These are phyloP conservation scores for Polytrichum commune DNA, from an alignment of 225 moss, liverwort and hornwort species.

Conservation along the genomic window DNA sequence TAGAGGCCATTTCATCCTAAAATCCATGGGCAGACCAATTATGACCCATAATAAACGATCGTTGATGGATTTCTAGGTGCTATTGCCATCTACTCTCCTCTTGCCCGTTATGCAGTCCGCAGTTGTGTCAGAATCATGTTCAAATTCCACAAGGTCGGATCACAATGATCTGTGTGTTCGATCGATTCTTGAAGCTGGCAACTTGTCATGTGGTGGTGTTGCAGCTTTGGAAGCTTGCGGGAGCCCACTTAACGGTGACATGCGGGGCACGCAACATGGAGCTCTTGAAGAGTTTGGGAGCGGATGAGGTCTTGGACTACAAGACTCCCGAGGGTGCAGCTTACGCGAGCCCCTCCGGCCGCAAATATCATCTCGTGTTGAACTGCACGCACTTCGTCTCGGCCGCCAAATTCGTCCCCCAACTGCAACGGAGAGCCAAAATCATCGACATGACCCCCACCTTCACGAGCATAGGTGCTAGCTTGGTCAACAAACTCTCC, in stretches of 20 bases:
- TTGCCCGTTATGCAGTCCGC: too few relatives aligned
- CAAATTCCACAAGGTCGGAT: too few relatives aligned
- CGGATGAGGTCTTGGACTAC: constrained; percentile 77
- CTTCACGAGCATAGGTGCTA: constrained; percentile 1
- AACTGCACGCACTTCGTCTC: constrained; percentile 41
- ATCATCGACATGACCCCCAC: constrained; percentile 48
- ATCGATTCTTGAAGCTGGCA: too few relatives aligned
- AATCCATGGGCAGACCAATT: too few relatives aligned
- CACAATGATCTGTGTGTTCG: too few relatives aligned
- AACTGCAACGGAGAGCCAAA: constrained; percentile 35
- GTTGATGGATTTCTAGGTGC: too few relatives aligned
- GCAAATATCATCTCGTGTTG: constrained; percentile 54
- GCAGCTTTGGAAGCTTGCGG: constrained; percentile 64
- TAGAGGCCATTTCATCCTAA: too few relatives aligned
- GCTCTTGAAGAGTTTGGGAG: constrained; percentile 44
- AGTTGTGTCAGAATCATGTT: too few relatives aligned
- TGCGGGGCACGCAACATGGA: constrained; percentile 63
- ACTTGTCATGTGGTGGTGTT: not conserved
- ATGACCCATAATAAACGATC: too few relatives aligned
- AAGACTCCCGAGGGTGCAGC: constrained; percentile 42
- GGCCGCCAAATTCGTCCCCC: constrained; percentile 24
- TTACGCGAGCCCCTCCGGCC: constrained; percentile 54
- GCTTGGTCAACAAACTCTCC: constrained; percentile 13
- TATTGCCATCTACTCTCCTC: too few relatives aligned
- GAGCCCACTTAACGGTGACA: constrained; percentile 60